These are phyloP conservation scores for Glomus cerebriforme DNA, from an alignment of 192 early-diverging fungal genomes.

Conservation along the genomic window DNA sequence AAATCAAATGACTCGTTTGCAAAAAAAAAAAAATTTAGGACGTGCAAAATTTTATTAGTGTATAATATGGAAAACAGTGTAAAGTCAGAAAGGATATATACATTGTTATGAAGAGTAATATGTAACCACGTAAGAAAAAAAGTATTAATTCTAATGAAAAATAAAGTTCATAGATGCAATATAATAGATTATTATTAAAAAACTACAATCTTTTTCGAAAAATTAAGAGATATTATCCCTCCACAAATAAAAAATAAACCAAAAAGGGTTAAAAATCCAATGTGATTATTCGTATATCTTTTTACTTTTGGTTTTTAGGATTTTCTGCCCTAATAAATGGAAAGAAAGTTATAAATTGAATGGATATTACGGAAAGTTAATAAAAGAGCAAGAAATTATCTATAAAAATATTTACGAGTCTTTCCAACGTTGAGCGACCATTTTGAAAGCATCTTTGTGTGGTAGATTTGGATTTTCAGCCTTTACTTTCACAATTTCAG, in stretches of 20 bases:
- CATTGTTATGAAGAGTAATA: not conserved
- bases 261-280: too few species aligned
- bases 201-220: too few species aligned
- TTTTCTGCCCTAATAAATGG: not conserved
- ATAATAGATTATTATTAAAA: too few species aligned
- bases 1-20: too few species aligned
- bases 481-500: constrained; percentile 68
- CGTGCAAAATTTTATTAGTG: not conserved
- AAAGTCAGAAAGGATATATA: not conserved
- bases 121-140: not conserved
- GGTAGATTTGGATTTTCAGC: constrained; percentile 51
- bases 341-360: not conserved
- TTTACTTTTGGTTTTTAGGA: constrained; percentile 7
- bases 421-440: constrained; percentile 63
- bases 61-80: not conserved
- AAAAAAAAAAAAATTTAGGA: not conserved
- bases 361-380: not conserved
- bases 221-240: too few species aligned
- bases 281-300: not conserved
- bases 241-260: not conserved
- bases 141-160: not conserved
- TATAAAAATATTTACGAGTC: constrained; percentile 7
- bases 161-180: not conserved
- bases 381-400: not conserved
- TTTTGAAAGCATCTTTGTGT: constrained; percentile 73